Conservation (phyloP, 1,284 basidiomycete species). For the Ustilago lituana region DNA sequence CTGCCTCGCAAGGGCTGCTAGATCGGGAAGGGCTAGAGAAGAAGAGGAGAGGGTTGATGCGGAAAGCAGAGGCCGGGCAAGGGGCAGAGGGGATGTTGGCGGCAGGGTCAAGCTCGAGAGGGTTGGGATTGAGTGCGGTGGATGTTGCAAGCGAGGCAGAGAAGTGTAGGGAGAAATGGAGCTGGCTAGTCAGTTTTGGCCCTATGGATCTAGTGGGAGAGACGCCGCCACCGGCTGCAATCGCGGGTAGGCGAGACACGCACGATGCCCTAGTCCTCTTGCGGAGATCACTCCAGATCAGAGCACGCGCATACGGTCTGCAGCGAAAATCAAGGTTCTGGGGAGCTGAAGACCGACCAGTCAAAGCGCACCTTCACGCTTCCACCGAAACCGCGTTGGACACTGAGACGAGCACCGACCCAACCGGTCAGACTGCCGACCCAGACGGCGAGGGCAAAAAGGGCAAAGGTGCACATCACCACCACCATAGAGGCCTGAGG, state of each 20-base stretch:
- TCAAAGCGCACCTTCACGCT: conserved; percentile 13
- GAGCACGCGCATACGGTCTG: conserved; percentile 33
- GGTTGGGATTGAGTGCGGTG: not conserved
- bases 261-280: conserved; percentile 31
- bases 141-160: conserved; percentile 20
- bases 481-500: conserved; percentile 29
- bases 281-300: conserved; percentile 28
- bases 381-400: conserved; percentile 2
- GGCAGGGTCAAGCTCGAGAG: not conserved
- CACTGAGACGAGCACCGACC: conserved; percentile 15
- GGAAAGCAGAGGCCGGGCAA: not conserved
- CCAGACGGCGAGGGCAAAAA: not conserved
- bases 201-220: conserved; percentile 50
- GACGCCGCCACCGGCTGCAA: conserved; percentile 55
- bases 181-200: conserved; percentile 36
- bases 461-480: conserved; percentile 4
- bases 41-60: conserved; percentile 10
- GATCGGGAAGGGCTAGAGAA: conserved; percentile 9
- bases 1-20: conserved; percentile 27
- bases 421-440: conserved; percentile 5
- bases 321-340: conserved; percentile 30
- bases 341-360: conserved; percentile 30
- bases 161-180: conserved; percentile 31
- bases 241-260: conserved; percentile 57
- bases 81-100: not conserved